Conservation (phyloP, 495 filamentous ascomycete genomes). For the Chaetomium tenue region DNA sequence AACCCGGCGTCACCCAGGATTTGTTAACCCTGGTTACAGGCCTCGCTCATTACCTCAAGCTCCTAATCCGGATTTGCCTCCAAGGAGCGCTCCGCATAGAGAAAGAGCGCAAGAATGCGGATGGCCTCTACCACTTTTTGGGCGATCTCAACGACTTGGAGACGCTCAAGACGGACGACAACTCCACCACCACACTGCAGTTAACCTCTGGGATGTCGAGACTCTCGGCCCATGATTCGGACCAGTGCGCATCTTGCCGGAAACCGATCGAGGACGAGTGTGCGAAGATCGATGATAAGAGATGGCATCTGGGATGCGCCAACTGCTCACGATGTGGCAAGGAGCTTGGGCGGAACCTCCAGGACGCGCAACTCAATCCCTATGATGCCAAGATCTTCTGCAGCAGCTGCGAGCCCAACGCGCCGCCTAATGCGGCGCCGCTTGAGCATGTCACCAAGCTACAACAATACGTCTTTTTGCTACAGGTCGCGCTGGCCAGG, state of each 20-base stretch:
- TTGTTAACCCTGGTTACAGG: slow-evolving; percentile 92
- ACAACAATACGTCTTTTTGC: slow-evolving; percentile 88
- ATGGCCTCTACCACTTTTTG: slow-evolving; percentile 78
- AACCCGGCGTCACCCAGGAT: slow-evolving; percentile 96
- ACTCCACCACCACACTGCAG: slow-evolving; percentile 59
- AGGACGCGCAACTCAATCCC: slow-evolving; percentile 64
- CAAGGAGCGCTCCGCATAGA: slow-evolving; percentile 92
- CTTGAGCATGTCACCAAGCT: slow-evolving; percentile 71
- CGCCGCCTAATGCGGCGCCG: slow-evolving; percentile 38
- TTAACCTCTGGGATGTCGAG: slow-evolving; percentile 67
- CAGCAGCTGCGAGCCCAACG: slow-evolving; percentile 53
- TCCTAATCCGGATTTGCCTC: slow-evolving; percentile 93
- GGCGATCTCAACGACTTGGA: slow-evolving; percentile 75
- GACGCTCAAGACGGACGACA: slow-evolving; percentile 64
- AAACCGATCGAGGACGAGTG: slow-evolving; percentile 95
- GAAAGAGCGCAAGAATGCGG: slow-evolving; percentile 68
- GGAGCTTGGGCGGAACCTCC: slow-evolving; percentile 63
- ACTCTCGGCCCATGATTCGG: slow-evolving; percentile 74
- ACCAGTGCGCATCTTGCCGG: slow-evolving; percentile 76
- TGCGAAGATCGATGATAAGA: slow-evolving; percentile 62
- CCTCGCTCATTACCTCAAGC: slow-evolving; percentile 95
- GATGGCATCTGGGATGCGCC: slow-evolving; percentile 83
- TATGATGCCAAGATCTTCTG: slow-evolving; percentile 67
- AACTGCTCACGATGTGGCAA: slow-evolving; percentile 70
- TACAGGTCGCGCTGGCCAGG: slow-evolving; percentile 87